Evolutionary conservation across 2,329 filamentous ascomycete species (phyloP).

Genomic region (Cladosporium sp.): DNA sequence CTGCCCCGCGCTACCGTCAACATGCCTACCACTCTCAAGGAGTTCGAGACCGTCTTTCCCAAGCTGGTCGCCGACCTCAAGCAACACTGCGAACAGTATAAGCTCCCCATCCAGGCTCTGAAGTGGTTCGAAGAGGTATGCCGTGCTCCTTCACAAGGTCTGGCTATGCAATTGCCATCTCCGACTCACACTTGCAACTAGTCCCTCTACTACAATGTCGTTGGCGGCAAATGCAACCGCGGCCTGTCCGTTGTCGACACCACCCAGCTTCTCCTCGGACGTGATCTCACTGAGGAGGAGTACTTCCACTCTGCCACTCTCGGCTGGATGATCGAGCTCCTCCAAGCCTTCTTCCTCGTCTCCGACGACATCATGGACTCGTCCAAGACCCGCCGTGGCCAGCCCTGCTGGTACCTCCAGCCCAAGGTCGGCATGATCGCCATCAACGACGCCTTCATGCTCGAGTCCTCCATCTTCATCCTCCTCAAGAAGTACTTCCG

Average conservation of each 20-base stretch:
- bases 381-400: slow-evolving; percentile 89
- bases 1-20: slow-evolving; percentile 21
- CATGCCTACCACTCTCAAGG: slow-evolving; percentile 74
- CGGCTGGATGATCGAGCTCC: slow-evolving; percentile 96
- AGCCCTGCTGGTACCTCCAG: slow-evolving; percentile 95
- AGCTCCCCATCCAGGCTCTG: slow-evolving; percentile 75
- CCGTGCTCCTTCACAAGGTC: slow-evolving; percentile 20
- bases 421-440: slow-evolving; percentile 89
- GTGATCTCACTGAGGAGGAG: slow-evolving; percentile 73
- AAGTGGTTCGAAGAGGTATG: slow-evolving; percentile 82
- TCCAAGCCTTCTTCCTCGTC: slow-evolving; percentile 98
- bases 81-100: slow-evolving; percentile 76
- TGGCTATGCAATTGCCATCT: slow-evolving; percentile 5
- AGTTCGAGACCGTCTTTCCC: slow-evolving; percentile 90
- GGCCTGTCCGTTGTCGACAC: slow-evolving; percentile 98
- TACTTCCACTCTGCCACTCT: slow-evolving; percentile 86
- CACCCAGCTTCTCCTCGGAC: slow-evolving; percentile 72
- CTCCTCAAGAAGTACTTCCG: slow-evolving; percentile 94
- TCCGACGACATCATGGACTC: slow-evolving; percentile 98
- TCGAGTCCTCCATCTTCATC: slow-evolving; percentile 85
- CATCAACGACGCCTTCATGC: slow-evolving; percentile 98
- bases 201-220: slow-evolving; percentile 80
- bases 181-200: slow-evolving; percentile 39
- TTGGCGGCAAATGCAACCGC: slow-evolving; percentile 97
- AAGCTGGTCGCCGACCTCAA: slow-evolving; percentile 80